Percentiles rank a stretch among this genome's conserved stretches.
Conservation (phyloP, 352 stramenopile species). For the Pythium rishiriense region DNA sequence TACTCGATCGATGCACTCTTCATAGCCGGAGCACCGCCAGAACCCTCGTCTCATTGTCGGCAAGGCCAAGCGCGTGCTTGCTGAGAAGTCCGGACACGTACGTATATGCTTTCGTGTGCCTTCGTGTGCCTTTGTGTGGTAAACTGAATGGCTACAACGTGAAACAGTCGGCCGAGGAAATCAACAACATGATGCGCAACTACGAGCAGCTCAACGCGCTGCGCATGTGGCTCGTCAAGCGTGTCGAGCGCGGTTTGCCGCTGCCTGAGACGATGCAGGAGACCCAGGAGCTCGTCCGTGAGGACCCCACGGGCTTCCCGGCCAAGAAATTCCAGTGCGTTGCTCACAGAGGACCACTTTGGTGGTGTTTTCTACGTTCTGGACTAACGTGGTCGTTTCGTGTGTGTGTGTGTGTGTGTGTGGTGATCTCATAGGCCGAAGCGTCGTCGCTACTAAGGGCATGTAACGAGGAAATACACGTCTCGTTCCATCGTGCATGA, state of each 20-base stretch:
- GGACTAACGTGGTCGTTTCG: too few relatives aligned
- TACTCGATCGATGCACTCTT: not conserved
- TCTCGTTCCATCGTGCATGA: not conserved
- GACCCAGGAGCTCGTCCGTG: slow-evolving; percentile 76
- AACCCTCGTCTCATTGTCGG: slow-evolving; percentile 80
- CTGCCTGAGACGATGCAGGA: slow-evolving; percentile 78
- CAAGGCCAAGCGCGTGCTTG: slow-evolving; percentile 83
- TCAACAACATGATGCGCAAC: slow-evolving; percentile 86
- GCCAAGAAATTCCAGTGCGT: slow-evolving; percentile 79
- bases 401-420: too few relatives aligned
- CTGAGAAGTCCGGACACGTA: slow-evolving; percentile 82
- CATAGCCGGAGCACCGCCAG: slow-evolving; percentile 60
- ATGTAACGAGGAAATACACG: not conserved
- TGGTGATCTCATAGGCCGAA: slow-evolving; percentile 44
- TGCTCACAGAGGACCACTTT: not conserved
- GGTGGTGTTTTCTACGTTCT: too few relatives aligned
- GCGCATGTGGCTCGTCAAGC: slow-evolving; percentile 78
- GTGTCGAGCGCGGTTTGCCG: slow-evolving; percentile 68
- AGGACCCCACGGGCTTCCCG: slow-evolving; percentile 85
- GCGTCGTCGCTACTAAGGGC: slow-evolving; percentile 59
- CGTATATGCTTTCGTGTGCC: slow-evolving; percentile 9
- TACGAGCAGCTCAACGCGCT: slow-evolving; percentile 81
- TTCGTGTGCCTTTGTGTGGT: slow-evolving; percentile 8
- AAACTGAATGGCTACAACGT: too few relatives aligned
- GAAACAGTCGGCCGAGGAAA: slow-evolving; percentile 69